These are phyloP conservation scores for Saturnispora silvae DNA, from an alignment of 805 yeast genomes.

Conservation along the genomic window DNA sequence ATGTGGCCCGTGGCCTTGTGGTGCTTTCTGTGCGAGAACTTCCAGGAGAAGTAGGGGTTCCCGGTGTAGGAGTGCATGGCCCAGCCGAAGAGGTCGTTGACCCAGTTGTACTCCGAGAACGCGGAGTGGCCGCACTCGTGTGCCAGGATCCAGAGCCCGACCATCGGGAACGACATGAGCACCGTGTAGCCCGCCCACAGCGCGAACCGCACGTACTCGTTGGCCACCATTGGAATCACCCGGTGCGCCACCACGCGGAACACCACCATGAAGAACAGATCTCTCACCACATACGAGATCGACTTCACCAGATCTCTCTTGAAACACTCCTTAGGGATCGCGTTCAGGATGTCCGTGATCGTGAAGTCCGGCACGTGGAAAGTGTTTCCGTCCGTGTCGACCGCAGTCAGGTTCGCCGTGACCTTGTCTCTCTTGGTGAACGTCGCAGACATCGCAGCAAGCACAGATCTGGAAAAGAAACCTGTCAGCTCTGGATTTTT, in stretches of 20 bases:
- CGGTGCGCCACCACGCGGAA: slow-evolving; percentile 35
- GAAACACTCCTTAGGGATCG: slow-evolving; percentile 53
- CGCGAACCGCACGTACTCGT: slow-evolving; percentile 27
- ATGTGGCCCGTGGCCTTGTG: slow-evolving; percentile 56
- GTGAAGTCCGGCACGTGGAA: slow-evolving; percentile 55
- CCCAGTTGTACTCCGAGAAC: slow-evolving; percentile 40
- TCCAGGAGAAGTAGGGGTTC: slow-evolving; percentile 57
- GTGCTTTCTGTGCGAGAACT: slow-evolving; percentile 48
- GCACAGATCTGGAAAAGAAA: neutral
- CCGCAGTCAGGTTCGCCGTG: slow-evolving; percentile 24
- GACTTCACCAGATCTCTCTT: slow-evolving; percentile 42
- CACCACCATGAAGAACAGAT: slow-evolving; percentile 33
- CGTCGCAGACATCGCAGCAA: neutral
- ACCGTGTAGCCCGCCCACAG: slow-evolving; percentile 32
- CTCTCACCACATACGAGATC: slow-evolving; percentile 42
- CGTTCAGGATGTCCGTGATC: slow-evolving; percentile 44
- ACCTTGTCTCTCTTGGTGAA: slow-evolving; percentile 6
- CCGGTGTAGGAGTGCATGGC: slow-evolving; percentile 44
- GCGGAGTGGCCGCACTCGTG: slow-evolving; percentile 61
- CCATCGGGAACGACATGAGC: slow-evolving; percentile 38
- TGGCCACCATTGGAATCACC: slow-evolving; percentile 33
- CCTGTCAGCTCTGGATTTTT: neutral
- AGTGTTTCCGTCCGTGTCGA: slow-evolving; percentile 41
- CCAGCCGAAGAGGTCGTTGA: slow-evolving; percentile 53
- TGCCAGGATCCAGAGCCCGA: slow-evolving; percentile 53